Evolutionary conservation across 139 green algal species (phyloP), one percentile per base, ranked within the genome.

Genomic region (Chlamydomonas urium): DNA sequence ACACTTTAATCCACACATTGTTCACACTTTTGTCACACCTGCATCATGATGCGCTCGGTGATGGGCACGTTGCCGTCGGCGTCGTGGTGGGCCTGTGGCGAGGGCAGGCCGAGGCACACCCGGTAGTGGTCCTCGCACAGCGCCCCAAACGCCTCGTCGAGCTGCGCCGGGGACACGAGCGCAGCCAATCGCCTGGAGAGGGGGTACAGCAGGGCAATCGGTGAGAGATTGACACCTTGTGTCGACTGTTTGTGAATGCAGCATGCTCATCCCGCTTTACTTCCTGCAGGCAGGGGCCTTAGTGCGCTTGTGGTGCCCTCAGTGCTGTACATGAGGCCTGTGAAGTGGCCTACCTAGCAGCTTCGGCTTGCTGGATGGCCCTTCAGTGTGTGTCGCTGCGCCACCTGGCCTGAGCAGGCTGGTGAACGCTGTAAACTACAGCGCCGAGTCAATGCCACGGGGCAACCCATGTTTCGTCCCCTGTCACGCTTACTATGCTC

Each of bases 41-140:
- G 72, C 73, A 78, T 78, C 29, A 58, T 62, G 29, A 73, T 73
- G 17, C 33, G 31, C 73, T 78, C 73, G 10, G 53, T 53, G 3
- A 53, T 47, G 2, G 62, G 62, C 65, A 78, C 48, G 10, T 28
- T 62, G 24, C 21, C 53, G 10, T 62, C 19, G 2, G 61, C 36
- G 17, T 69, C 53, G 2, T 63, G 38, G 73, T 73, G 73, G 8
- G 73, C 47, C 38, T 28, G 29, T 0, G 65, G 38, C n/a, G n/a
- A n/a, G 26, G 73, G 73, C 29, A 78, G 50, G 28, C 73, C 65
- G 50, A 73, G 37, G n/a, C 62, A 60, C 14, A 38, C 2, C 33
- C 73, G 65, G 65, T 78, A 78, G 50, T 73, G 71, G 0, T 47
- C 26, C 4, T 32, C 24, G 23, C 66, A 70, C 14, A 45, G 29